Evolutionary conservation across 2,329 filamentous ascomycete species (phyloP).

Genomic region (Apiospora hydei): DNA sequence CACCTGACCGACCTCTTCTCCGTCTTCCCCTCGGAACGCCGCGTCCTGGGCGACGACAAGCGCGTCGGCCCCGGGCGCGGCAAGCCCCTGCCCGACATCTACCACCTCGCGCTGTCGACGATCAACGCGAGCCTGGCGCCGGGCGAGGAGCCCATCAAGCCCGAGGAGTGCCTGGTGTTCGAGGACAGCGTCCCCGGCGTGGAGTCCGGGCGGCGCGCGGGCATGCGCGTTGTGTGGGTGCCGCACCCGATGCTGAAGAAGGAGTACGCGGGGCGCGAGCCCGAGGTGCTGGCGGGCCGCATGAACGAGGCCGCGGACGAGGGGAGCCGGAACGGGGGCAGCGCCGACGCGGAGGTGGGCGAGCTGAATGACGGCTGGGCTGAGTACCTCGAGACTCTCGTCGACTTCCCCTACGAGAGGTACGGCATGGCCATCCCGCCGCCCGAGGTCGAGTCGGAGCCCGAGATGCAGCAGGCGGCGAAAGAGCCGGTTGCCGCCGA

Average conservation of each 20-base stretch:
- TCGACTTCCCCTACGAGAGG: constrained; percentile 63
- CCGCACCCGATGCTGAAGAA: constrained; percentile 81
- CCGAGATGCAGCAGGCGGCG: constrained; percentile 48
- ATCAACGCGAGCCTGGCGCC: constrained; percentile 78
- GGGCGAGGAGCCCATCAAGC: constrained; percentile 70
- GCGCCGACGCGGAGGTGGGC: constrained; percentile 61
- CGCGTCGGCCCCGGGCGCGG: constrained; percentile 82
- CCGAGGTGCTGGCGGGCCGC: constrained; percentile 81
- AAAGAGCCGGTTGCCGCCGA: constrained; percentile 35
- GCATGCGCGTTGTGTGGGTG: constrained; percentile 94
- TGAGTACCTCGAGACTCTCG: constrained; percentile 59
- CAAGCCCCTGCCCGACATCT: constrained; percentile 95
- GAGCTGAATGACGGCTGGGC: constrained; percentile 68
- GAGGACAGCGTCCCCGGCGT: constrained; percentile 95
- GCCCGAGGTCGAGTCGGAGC: constrained; percentile 50
- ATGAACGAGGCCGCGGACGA: constrained; percentile 66
- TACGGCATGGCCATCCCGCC: constrained; percentile 64
- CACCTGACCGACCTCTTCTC: constrained; percentile 66
- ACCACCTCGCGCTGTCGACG: constrained; percentile 81
- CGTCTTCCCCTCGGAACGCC: constrained; percentile 72
- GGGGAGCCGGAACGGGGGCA: constrained; percentile 38
- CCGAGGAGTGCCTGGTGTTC: constrained; percentile 93
- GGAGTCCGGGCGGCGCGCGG: constrained; percentile 86
- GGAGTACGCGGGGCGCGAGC: constrained; percentile 79
- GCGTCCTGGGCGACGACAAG: constrained; percentile 84